Evolutionary conservation across 2,329 filamentous ascomycete species (phyloP).

Genomic region (Ascomycota sp.): DNA sequence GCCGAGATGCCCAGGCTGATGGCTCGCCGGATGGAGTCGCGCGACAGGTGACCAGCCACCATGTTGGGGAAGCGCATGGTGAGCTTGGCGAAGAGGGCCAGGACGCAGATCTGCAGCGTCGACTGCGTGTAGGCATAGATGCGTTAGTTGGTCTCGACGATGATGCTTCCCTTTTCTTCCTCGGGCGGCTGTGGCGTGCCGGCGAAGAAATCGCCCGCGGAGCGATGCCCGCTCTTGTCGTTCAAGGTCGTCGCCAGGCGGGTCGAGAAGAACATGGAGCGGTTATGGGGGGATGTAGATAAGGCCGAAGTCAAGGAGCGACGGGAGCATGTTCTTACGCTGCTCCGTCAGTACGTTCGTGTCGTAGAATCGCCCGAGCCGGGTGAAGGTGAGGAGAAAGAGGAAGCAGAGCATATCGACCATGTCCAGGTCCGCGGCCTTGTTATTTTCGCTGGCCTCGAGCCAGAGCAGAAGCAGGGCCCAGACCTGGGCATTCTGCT

Average conservation of each 20-base stretch:
- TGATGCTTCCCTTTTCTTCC: conserved; percentile 59
- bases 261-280: conserved; percentile 64
- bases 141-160: conserved; percentile 95
- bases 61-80: conserved; percentile 87
- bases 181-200: no score
- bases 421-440: conserved; percentile 51
- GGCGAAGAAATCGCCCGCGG: conserved; percentile 47
- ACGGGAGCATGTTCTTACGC: conserved; percentile 74
- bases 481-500: conserved; percentile 95
- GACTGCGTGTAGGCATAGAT: conserved; percentile 93
- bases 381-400: conserved; percentile 83
- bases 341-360: conserved; percentile 64
- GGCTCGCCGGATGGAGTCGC: conserved; percentile 69
- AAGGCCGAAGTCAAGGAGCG: conserved; percentile 80
- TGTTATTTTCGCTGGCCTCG: conserved; percentile 47
- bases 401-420: conserved; percentile 92
- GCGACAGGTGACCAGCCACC: conserved; percentile 77
- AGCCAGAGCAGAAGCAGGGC: conserved; percentile 85
- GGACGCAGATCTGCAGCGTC: conserved; percentile 81
- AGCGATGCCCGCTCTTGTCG: conserved; percentile 57
- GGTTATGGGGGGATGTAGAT: conserved; percentile 49
- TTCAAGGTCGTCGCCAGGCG: conserved; percentile 87
- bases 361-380: conserved; percentile 80
- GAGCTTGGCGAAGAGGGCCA: conserved; percentile 74
- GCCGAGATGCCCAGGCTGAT: conserved; percentile 82